Evolutionary conservation across 192 early-diverging fungal species (phyloP), one percentile per base, ranked within the genome.

Genomic region (Backusella tuberculispora): DNA sequence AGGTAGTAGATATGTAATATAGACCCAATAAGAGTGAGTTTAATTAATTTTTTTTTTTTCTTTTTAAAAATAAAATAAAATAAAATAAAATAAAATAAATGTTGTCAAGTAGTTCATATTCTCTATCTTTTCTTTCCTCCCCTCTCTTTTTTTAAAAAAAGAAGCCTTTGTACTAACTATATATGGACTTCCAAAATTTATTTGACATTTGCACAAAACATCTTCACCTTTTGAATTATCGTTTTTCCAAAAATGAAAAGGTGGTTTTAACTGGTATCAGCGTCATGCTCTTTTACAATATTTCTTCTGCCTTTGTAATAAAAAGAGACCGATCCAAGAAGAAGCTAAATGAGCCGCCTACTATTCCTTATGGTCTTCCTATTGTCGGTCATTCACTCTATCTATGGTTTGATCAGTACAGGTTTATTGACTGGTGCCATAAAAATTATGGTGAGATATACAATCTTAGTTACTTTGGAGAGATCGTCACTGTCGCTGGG

Each of bases 361-460:
- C 42, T 4, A 63, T 74, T 15, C 42, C 78, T 71, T 79, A 47
- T 24, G 34, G 73, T 6, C 44, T 79, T 7, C 78, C 78, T 13
- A 21, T 79, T 10, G 15, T 79, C 29, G 78, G 78, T 9, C 78
- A 79, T 37, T 50, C 73, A 4, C 47, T 79, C 6, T 74, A 79
- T 19, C 15, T 79, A 38, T 12, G 15, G 12, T 14, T 40, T 24
- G 41, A 46, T 40, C 37, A 50, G 19, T 60, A 74, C 4, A 45
- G 41, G 29, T 79, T 79, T 38, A 37, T 79, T 38, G 73, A 79
- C 37, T 74, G 69, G 69, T 79, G 78, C 34, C 34, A 6, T 40
- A 34, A 29, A 17, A 79, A 69, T 7, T 79, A 79, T 40, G 78
- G 78, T 48, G 78, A 79, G 19, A 26, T 72, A 7, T 79, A 74